Percentiles rank a stretch among this genome's conserved stretches.
phyloP scores from a whole-genome alignment of 371 early-diverging fungal species.

The Polyrhizophydium stewartii region DNA sequence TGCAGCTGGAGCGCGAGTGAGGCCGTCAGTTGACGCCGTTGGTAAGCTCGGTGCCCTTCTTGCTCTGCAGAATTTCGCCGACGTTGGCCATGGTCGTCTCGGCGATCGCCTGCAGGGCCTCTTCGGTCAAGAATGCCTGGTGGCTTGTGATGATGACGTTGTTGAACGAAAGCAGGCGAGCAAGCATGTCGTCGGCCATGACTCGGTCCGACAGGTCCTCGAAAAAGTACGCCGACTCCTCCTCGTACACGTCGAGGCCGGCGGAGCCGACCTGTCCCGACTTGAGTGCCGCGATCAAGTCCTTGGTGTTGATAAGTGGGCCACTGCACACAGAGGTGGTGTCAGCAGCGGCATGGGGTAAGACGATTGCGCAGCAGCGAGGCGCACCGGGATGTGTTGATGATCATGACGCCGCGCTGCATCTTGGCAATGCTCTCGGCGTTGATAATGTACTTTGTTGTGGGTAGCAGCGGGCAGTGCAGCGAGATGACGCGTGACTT shows the following conservation, averaged over 20 bases:
- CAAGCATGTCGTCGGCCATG: constrained; percentile 33
- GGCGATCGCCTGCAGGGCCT: constrained; percentile 31
- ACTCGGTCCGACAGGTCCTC: constrained; percentile 24
- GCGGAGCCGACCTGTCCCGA: constrained; percentile 30
- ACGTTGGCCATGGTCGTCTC: constrained; percentile 26
- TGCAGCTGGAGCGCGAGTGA: no score
- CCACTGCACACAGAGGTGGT: constrained; percentile 10
- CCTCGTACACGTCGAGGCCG: constrained; percentile 50
- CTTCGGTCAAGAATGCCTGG: constrained; percentile 40
- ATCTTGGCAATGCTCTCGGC: constrained; percentile 28
- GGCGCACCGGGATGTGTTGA: constrained; percentile 37
- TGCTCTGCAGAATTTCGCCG: constrained; percentile 19
- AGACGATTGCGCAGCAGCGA: background rate
- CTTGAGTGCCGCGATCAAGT: constrained; percentile 34
- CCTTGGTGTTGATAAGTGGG: constrained; percentile 35
- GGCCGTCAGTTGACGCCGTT: background rate
- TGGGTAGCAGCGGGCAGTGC: constrained; percentile 35
- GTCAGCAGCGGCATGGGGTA: background rate
- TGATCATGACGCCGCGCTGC: constrained; percentile 34
- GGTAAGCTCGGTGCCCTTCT: constrained; percentile 11
- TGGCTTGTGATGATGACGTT: constrained; percentile 40
- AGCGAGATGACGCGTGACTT: constrained; percentile 32
- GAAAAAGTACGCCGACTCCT: constrained; percentile 39
- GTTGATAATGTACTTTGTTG: constrained; percentile 38
- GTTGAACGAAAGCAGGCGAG: constrained; percentile 27